Conservation (phyloP, 2,329 filamentous ascomycete species). For the Colletotrichum phormii region DNA sequence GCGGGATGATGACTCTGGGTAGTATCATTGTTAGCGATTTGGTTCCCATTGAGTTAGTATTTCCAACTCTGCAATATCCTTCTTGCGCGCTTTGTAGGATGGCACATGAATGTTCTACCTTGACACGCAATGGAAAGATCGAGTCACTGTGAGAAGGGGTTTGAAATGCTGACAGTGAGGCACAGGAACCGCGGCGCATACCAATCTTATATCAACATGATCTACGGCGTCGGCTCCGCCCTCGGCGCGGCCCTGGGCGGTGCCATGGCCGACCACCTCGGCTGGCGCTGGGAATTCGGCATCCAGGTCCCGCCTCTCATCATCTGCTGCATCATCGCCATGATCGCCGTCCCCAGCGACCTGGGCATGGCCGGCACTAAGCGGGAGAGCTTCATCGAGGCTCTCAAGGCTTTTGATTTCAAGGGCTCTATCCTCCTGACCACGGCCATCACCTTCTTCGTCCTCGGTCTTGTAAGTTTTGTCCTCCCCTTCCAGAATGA, state of each 20-base stretch:
- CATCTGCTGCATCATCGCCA: conserved; percentile 58
- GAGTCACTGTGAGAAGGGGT: neutral
- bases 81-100: too few species aligned
- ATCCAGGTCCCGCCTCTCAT: conserved; percentile 67
- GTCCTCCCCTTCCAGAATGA: too few species aligned
- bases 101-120: neutral
- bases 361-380: conserved; percentile 60
- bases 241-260: conserved; percentile 78
- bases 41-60: conserved; percentile 74
- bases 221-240: conserved; percentile 68
- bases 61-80: neutral
- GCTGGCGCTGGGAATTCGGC: conserved; percentile 80
- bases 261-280: conserved; percentile 75
- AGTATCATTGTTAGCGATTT: conserved; percentile 80
- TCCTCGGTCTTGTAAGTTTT: conserved; percentile 65
- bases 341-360: conserved; percentile 61
- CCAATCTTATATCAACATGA: conserved; percentile 77
- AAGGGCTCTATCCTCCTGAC: conserved; percentile 66
- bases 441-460: conserved; percentile 65
- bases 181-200: conserved; percentile 72
- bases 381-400: conserved; percentile 57
- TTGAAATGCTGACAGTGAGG: neutral
- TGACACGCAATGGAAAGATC: neutral
- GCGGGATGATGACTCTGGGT: conserved; percentile 76
- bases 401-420: conserved; percentile 68